phyloP scores from a whole-genome alignment of 306 rosid genomes.

The Erythrophleum fordii region DNA sequence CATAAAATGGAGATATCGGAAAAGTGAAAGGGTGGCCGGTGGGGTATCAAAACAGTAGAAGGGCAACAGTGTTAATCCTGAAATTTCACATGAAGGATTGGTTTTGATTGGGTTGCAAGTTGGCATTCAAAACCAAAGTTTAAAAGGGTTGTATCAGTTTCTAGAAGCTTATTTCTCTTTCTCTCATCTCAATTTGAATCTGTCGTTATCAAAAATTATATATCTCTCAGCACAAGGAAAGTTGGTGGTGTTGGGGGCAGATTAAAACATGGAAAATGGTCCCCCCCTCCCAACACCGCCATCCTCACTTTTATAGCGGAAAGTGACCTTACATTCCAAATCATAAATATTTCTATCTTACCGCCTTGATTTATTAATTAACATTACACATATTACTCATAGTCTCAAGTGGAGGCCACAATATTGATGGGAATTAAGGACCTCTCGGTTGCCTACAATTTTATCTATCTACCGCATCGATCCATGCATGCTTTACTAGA shows the following conservation, averaged over 20 bases:
- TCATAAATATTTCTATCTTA: neutral
- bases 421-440: neutral
- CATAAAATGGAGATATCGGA: neutral
- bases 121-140: constrained; percentile 32
- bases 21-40: neutral
- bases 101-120: constrained; percentile 52
- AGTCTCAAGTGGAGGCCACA: neutral
- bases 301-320: constrained; percentile 58
- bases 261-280: constrained; percentile 46
- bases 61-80: constrained; percentile 7
- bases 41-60: neutral
- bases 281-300: constrained; percentile 43
- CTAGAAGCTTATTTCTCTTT: neutral
- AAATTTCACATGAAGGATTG: constrained; percentile 29
- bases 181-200: neutral
- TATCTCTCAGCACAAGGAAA: neutral
- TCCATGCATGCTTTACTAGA: too few species aligned
- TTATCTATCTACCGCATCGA: neutral
- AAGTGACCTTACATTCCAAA: constrained; percentile 58
- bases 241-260: constrained; percentile 46
- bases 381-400: neutral
- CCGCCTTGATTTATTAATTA: too few species aligned
- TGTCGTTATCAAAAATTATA: neutral
- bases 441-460: neutral
- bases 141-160: constrained; percentile 10